Conservation (phyloP, 495 filamentous ascomycete species). For the Daldinia childiae region DNA sequence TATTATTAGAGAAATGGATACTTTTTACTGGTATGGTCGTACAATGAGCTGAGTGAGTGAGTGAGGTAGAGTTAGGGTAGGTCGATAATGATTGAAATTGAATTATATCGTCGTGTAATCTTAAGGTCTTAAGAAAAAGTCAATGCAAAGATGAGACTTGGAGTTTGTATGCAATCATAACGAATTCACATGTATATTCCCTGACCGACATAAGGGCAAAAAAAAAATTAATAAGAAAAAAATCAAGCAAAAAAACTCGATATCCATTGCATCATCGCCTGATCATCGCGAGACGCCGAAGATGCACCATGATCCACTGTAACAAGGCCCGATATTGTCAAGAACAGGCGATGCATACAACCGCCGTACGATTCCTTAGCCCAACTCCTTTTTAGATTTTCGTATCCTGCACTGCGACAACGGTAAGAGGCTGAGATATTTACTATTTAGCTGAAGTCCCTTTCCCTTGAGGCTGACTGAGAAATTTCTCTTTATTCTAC, state of each 20-base stretch:
- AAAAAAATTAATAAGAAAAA: not conserved
- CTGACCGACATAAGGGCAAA: slow-evolving; percentile 3
- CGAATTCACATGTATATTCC: slow-evolving; percentile 6
- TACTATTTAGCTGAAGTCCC: slow-evolving; percentile 19
- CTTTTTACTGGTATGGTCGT: not conserved
- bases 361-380: slow-evolving; percentile 34
- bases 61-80: too few species aligned
- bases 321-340: slow-evolving; percentile 39
- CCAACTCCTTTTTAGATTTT: slow-evolving; percentile 7
- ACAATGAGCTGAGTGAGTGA: not conserved
- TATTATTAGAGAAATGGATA: slow-evolving; percentile 18
- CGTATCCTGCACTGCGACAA: slow-evolving; percentile 28
- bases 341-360: slow-evolving; percentile 38
- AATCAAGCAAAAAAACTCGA: slow-evolving; percentile 6
- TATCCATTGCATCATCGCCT: slow-evolving; percentile 46
- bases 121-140: slow-evolving; percentile 13
- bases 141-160: slow-evolving; percentile 12
- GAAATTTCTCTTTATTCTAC: slow-evolving; percentile 18
- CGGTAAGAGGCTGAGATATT: slow-evolving; percentile 23
- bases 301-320: slow-evolving; percentile 40
- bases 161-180: not conserved
- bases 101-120: not conserved
- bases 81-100: not conserved
- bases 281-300: slow-evolving; percentile 42
- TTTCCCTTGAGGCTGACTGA: not conserved